phyloP scores from a whole-genome alignment of 768 basidiomycete genomes.

The Suillus fuscotomentosus region DNA sequence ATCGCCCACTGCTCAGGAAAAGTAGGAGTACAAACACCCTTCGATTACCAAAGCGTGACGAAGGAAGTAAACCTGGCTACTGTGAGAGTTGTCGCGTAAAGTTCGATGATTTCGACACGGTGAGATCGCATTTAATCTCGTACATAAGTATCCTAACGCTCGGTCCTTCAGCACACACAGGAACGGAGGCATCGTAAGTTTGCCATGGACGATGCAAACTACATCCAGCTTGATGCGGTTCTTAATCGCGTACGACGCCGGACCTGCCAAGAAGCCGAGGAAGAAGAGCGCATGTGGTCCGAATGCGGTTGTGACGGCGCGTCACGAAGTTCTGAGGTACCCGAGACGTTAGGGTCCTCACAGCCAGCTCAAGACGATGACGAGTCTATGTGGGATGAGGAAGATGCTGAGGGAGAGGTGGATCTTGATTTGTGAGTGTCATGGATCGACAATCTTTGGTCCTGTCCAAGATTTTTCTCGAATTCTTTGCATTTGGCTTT shows the following conservation, averaged over 20 bases:
- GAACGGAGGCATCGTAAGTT: constrained; percentile 79
- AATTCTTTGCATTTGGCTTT: constrained; percentile 20
- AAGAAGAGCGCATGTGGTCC: constrained; percentile 23
- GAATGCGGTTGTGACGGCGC: constrained; percentile 10
- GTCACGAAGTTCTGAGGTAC: constrained; percentile 16
- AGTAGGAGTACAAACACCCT: constrained; percentile 81
- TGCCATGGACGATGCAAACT: constrained; percentile 76
- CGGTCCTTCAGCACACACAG: constrained; percentile 59
- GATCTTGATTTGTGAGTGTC: constrained; percentile 19
- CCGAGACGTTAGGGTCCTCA: constrained; percentile 21
- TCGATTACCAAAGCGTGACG: constrained; percentile 73
- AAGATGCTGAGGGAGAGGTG: constrained; percentile 21
- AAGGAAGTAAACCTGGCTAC: constrained; percentile 90
- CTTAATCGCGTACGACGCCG: constrained; percentile 60
- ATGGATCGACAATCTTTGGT: neutral
- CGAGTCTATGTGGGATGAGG: constrained; percentile 21
- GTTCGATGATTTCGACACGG: constrained; percentile 84
- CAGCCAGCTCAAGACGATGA: constrained; percentile 16
- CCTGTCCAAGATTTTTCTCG: constrained; percentile 6
- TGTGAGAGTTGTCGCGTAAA: constrained; percentile 94
- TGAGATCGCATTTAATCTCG: constrained; percentile 37
- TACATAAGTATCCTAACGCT: constrained; percentile 3
- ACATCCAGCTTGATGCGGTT: constrained; percentile 72
- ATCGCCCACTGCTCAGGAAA: constrained; percentile 58
- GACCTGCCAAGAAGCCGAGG: constrained; percentile 25